These are phyloP conservation scores for Salvia rosmarinus DNA, from an alignment of 257 asterid species.

Conservation along the genomic window DNA sequence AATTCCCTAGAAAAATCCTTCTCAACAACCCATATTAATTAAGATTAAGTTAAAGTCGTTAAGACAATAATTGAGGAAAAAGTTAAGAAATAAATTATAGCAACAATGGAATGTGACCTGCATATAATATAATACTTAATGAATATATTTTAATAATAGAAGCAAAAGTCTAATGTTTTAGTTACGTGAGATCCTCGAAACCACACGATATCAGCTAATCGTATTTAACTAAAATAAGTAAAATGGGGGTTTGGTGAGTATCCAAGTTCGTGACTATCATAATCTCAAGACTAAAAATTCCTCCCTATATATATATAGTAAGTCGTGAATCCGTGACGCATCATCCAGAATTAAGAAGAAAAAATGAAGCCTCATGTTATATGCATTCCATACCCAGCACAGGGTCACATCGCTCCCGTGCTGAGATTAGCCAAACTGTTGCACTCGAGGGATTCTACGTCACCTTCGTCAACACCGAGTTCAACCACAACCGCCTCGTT, in stretches of 20 bases:
- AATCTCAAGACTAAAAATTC: not conserved
- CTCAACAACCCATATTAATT: not conserved
- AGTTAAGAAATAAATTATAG: too few species aligned
- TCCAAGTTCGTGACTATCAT: not conserved
- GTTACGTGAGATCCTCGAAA: slow-evolving; percentile 9
- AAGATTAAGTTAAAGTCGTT: not conserved
- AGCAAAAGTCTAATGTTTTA: not conserved
- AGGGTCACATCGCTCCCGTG: slow-evolving; percentile 38
- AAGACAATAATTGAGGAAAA: not conserved
- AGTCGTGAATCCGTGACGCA: not conserved
- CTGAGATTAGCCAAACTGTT: slow-evolving; percentile 33
- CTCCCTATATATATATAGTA: slow-evolving; percentile 10
- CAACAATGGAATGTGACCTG: not conserved
- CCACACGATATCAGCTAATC: not conserved
- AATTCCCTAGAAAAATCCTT: not conserved
- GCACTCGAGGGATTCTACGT: slow-evolving; percentile 34
- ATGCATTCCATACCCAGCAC: slow-evolving; percentile 37
- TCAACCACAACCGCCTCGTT: slow-evolving; percentile 35
- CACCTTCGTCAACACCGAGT: slow-evolving; percentile 35
- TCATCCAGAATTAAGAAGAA: not conserved
- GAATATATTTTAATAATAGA: not conserved
- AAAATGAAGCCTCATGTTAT: slow-evolving; percentile 63
- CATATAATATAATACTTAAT: too few species aligned
- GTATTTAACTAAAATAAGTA: not conserved
- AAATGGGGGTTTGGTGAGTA: not conserved